Evolutionary conservation across 257 asterid species (phyloP), one percentile per base, ranked within the genome.

Genomic region (Nicotiana otophora): DNA sequence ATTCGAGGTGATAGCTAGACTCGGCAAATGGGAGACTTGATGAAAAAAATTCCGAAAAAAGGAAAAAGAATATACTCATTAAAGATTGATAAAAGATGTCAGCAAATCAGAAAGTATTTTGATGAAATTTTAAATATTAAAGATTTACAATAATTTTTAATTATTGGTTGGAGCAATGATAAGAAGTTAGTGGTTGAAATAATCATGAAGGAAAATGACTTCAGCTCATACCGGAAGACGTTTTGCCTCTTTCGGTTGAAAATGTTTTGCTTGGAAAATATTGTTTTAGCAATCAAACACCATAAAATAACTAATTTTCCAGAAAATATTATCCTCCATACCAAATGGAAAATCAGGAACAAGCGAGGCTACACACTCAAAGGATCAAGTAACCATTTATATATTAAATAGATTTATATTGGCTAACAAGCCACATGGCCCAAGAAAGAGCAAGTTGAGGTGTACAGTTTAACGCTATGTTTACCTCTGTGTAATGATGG

Each of bases 401-500:
- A 42, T 72, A 46, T 30, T 26, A 46, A 46, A 72, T n/a, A 72
- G 61, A 72, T 23, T 23, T 23, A 46, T 34, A 46, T 20, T 12
- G 15, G 39, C 7, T 23, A 72, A 46, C 79, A 1, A 46, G n/a
- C 48, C 7, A 16, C 79, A 72, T 23, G 79, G 16, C 16, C 36
- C 61, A 33, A 72, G 61, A 46, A 23, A 14, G 61, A 46, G 79
- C 79, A 72, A 46, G 48, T 72, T 46, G 79, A 72, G 61, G 61
- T 23, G 33, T 23, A 72, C 48, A 46, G 20, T 72, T 72, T 36
- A 74, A 48, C 26, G 20, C 58, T 42, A 70, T 11, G 72, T 14
- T 80, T 94, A 94, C 98, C 98, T 91, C 97, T 84, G 90, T 92
- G 84, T 86, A 87, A 74, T 89, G 93, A 69, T 63, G 94, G 91